These are phyloP conservation scores for Thelonectria discophora DNA, from an alignment of 2,329 filamentous ascomycete species.

Conservation along the genomic window DNA sequence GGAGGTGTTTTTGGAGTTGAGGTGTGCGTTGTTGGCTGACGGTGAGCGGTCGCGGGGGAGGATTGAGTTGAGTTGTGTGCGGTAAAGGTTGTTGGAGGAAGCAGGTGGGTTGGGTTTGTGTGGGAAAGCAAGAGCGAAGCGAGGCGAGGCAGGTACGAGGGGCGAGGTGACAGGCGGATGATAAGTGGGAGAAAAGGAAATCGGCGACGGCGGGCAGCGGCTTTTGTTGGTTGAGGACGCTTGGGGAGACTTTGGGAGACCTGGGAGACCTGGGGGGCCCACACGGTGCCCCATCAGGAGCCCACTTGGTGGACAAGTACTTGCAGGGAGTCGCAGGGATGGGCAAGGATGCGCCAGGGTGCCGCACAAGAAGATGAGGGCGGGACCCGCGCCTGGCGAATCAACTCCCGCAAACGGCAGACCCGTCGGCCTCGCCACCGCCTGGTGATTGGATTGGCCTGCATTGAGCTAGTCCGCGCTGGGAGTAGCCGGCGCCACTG, in stretches of 20 bases:
- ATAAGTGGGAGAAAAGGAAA: slow-evolving; percentile 39
- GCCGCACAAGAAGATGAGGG: slow-evolving; percentile 38
- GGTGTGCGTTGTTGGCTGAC: background rate
- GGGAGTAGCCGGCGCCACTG: slow-evolving; percentile 39
- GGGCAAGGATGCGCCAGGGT: slow-evolving; percentile 29
- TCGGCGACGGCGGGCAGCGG: slow-evolving; percentile 43
- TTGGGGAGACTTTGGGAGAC: slow-evolving; percentile 29
- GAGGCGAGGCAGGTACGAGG: slow-evolving; percentile 40
- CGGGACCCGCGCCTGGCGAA: slow-evolving; percentile 42
- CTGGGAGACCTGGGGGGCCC: slow-evolving; percentile 22
- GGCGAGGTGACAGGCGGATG: slow-evolving; percentile 35
- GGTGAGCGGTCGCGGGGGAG: slow-evolving; percentile 13
- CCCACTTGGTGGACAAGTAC: slow-evolving; percentile 24
- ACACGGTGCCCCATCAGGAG: slow-evolving; percentile 22
- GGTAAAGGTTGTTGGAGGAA: slow-evolving; percentile 27
- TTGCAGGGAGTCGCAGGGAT: too few relatives aligned
- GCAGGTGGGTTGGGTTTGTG: slow-evolving; percentile 34
- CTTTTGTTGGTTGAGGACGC: slow-evolving; percentile 46
- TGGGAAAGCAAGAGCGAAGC: slow-evolving; percentile 32
- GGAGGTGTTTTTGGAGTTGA: slow-evolving; percentile 23
- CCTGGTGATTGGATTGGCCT: slow-evolving; percentile 44
- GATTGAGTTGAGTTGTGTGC: slow-evolving; percentile 30
- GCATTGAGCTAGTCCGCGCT: slow-evolving; percentile 32
- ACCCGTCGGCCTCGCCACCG: slow-evolving; percentile 46
- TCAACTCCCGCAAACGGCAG: slow-evolving; percentile 36